phyloP scores from a whole-genome alignment of 129 eudicot species.

The Flaveria trinervia region DNA sequence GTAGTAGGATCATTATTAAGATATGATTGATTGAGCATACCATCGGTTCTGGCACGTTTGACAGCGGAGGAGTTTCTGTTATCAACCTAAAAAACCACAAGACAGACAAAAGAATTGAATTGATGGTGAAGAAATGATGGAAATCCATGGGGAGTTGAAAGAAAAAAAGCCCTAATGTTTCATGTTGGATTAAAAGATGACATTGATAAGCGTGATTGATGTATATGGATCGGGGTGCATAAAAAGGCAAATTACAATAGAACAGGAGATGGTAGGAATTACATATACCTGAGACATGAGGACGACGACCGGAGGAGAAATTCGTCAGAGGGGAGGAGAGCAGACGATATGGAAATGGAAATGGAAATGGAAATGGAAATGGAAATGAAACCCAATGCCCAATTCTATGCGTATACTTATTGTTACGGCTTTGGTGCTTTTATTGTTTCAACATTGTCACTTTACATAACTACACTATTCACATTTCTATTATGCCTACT shows the following conservation, averaged over 20 bases:
- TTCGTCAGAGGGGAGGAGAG: neutral
- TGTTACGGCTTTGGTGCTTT: too few species aligned
- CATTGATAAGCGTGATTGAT: too few species aligned
- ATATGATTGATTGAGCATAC: conserved; percentile 36
- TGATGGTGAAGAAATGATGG: neutral
- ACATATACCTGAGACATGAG: conserved; percentile 49
- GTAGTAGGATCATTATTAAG: too few species aligned
- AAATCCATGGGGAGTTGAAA: neutral
- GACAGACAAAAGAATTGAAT: neutral
- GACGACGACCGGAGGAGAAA: conserved; percentile 24
- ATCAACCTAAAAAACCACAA: conserved; percentile 53
- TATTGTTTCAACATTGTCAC: too few species aligned
- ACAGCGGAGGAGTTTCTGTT: conserved; percentile 78
- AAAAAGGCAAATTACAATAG: too few species aligned
- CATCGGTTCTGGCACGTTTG: conserved; percentile 96
- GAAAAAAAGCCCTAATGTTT: conserved; percentile 16
- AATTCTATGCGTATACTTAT: too few species aligned
- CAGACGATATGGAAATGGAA: neutral
- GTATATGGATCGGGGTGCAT: neutral
- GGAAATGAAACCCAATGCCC: neutral
- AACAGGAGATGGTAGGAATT: too few species aligned
- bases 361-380: neutral
- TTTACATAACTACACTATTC: too few species aligned
- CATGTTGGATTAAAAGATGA: neutral
- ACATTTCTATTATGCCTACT: too few species aligned